Conservation (phyloP, 805 yeast species). For the Ogataea polymorpha region DNA sequence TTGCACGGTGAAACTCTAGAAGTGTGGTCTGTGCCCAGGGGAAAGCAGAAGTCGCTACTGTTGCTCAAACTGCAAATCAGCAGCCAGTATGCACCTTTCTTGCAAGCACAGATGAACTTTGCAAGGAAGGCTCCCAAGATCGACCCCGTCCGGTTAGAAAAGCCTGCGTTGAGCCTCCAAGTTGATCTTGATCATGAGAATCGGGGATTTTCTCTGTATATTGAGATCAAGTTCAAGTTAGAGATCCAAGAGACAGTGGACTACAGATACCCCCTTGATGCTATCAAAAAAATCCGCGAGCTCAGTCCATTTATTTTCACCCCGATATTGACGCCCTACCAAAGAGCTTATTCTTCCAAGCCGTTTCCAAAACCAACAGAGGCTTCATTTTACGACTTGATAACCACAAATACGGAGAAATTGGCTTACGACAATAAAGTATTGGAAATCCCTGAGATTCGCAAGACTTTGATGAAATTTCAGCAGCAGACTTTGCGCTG, state of each 20-base stretch:
- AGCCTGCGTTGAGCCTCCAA: conserved; percentile 1
- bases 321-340: conserved; percentile 24
- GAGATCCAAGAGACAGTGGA: conserved; percentile 20
- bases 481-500: conserved; percentile 56
- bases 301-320: conserved; percentile 14
- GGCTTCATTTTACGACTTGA: conserved; percentile 45
- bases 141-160: conserved; percentile 1
- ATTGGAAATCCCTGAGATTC: conserved; percentile 16
- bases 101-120: conserved; percentile 14
- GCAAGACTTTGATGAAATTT: conserved; percentile 35
- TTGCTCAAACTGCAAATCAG: conserved; percentile 5
- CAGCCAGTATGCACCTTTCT: conserved; percentile 11
- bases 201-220: neutral
- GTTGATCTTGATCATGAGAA: conserved; percentile 1
- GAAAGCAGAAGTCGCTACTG: conserved; percentile 7
- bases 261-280: conserved; percentile 15
- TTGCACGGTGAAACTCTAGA: conserved; percentile 5
- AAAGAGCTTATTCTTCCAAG: conserved; percentile 9
- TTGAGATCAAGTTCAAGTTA: conserved; percentile 4
- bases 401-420: conserved; percentile 43
- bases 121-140: conserved; percentile 5
- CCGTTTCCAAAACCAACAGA: conserved; percentile 22
- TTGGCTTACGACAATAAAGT: conserved; percentile 9
- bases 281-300: conserved; percentile 19
- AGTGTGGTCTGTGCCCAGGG: conserved; percentile 4